Evolutionary conservation across 352 stramenopile species (phyloP).

Genomic region (Globisporangium ultimum): DNA sequence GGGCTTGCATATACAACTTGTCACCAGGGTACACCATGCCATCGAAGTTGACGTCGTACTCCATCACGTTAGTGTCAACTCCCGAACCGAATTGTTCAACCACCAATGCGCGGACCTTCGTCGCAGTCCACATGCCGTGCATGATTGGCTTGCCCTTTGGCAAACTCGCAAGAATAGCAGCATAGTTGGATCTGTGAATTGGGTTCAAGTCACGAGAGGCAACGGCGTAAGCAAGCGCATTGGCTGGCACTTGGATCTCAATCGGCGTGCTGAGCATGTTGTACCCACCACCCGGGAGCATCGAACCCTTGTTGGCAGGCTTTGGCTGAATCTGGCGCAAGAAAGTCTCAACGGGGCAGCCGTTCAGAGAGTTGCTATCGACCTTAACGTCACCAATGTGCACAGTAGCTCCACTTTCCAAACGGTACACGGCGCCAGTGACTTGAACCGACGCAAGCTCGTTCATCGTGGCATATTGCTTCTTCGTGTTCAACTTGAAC

Average conservation of each 20-base stretch:
- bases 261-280: slow-evolving; percentile 66
- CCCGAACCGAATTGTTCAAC: slow-evolving; percentile 43
- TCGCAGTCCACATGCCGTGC: slow-evolving; percentile 86
- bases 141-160: slow-evolving; percentile 79
- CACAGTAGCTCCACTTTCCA: slow-evolving; percentile 31
- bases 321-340: slow-evolving; percentile 31
- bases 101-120: slow-evolving; percentile 74
- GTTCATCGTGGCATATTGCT: slow-evolving; percentile 44
- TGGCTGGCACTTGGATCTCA: slow-evolving; percentile 58
- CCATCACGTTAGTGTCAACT: slow-evolving; percentile 64
- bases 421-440: slow-evolving; percentile 37
- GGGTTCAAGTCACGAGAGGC: slow-evolving; percentile 85
- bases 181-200: slow-evolving; percentile 79
- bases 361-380: slow-evolving; percentile 34
- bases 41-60: slow-evolving; percentile 80
- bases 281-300: slow-evolving; percentile 57
- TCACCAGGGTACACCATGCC: slow-evolving; percentile 88
- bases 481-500: slow-evolving; percentile 53
- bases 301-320: slow-evolving; percentile 13
- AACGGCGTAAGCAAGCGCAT: slow-evolving; percentile 66
- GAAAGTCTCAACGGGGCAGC: slow-evolving; percentile 46
- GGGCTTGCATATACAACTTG: slow-evolving; percentile 73
- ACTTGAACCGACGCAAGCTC: slow-evolving; percentile 46
- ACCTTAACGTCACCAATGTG: slow-evolving; percentile 30
- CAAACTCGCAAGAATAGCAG: slow-evolving; percentile 70